These are phyloP conservation scores for Backusella tuberculispora DNA, from an alignment of 192 early-diverging fungal species.

Conservation along the genomic window DNA sequence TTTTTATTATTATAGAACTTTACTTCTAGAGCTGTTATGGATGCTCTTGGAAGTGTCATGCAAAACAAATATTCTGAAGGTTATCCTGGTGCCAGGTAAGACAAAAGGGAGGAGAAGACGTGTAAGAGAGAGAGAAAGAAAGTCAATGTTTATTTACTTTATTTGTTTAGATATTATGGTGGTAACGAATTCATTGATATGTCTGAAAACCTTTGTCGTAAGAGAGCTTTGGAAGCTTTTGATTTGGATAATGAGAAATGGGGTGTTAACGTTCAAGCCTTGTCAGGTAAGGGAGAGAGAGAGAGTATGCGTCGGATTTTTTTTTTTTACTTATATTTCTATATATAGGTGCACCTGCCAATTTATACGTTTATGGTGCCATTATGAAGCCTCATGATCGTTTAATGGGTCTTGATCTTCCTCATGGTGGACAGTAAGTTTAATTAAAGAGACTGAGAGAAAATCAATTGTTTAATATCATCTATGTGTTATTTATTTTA, in stretches of 20 bases:
- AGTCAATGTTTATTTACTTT: too few species aligned
- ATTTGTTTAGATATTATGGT: constrained; percentile 86
- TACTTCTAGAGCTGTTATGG: constrained; percentile 94
- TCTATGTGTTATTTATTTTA: not conserved
- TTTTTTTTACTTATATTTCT: constrained; percentile 15
- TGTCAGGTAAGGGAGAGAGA: constrained; percentile 66
- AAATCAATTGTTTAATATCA: not conserved
- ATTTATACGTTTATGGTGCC: constrained; percentile 96
- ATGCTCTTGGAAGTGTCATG: constrained; percentile 95
- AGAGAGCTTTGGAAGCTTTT: constrained; percentile 95
- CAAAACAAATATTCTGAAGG: constrained; percentile 99
- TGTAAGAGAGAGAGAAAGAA: not conserved
- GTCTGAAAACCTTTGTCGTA: constrained; percentile 92
- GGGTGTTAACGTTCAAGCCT: constrained; percentile 98
- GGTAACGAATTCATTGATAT: constrained; percentile 98
- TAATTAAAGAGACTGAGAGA: not conserved
- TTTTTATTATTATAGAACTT: constrained; percentile 86
- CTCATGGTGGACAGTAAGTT: constrained; percentile 96
- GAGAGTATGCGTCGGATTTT: not conserved
- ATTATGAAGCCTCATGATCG: constrained; percentile 95
- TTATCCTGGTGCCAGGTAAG: constrained; percentile 86
- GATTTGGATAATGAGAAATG: constrained; percentile 79
- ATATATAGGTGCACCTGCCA: constrained; percentile 86
- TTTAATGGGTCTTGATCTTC: constrained; percentile 97
- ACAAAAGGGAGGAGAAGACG: not conserved